Conservation (phyloP, 331 rosid species). For the Malus hybrid region DNA sequence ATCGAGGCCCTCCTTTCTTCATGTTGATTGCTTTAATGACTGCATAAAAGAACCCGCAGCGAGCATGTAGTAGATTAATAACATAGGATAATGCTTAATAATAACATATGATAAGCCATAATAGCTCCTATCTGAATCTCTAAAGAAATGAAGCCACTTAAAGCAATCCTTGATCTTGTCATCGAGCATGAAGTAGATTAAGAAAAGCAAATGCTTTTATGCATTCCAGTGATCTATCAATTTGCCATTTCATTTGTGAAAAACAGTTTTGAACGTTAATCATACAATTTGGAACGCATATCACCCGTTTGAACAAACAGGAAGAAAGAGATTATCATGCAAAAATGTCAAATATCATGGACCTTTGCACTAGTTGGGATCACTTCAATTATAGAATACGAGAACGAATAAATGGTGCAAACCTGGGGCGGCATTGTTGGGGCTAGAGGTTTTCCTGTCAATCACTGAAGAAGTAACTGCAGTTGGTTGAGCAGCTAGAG, state of each 20-base stretch:
- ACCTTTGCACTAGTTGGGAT: not conserved
- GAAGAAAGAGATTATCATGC: too few species aligned
- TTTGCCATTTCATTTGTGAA: not conserved
- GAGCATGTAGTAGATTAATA: too few species aligned
- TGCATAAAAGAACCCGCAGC: constrained; percentile 18
- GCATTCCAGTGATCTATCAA: not conserved
- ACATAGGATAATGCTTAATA: not conserved
- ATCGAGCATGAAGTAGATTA: not conserved
- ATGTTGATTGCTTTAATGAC: constrained; percentile 44
- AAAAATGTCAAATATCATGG: too few species aligned
- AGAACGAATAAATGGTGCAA: constrained; percentile 18
- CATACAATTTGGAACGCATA: too few species aligned
- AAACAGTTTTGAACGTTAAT: not conserved
- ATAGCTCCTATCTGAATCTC: not conserved
- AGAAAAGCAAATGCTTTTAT: not conserved
- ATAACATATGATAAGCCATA: not conserved
- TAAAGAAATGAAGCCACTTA: not conserved
- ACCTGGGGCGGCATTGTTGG: constrained; percentile 41
- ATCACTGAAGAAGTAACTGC: constrained; percentile 4
- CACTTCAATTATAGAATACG: not conserved
- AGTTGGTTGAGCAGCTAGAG: constrained; percentile 7
- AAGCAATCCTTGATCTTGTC: not conserved
- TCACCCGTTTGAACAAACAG: too few species aligned
- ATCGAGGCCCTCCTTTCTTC: constrained; percentile 91
- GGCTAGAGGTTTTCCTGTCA: constrained; percentile 18